phyloP scores from a whole-genome alignment of 2,329 filamentous ascomycete species.

The Fusarium redolens region DNA sequence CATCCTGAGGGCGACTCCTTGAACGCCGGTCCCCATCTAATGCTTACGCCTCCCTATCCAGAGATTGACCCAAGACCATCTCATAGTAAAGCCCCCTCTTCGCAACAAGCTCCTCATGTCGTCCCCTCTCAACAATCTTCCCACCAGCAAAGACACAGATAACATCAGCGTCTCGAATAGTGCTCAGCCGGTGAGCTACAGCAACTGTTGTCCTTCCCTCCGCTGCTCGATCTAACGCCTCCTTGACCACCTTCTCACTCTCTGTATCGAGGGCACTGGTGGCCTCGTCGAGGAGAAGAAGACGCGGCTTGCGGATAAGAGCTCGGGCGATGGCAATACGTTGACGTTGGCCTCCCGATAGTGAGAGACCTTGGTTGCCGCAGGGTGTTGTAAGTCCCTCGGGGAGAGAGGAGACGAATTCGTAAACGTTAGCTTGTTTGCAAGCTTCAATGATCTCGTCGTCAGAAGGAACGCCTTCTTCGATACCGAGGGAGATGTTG shows the following conservation, averaged over 20 bases:
- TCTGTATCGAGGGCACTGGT: slow-evolving; percentile 73
- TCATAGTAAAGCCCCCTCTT: slow-evolving; percentile 62
- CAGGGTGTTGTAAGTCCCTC: slow-evolving; percentile 72
- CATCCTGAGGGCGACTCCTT: neutral
- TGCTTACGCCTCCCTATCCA: slow-evolving; percentile 50
- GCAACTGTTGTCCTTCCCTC: slow-evolving; percentile 66
- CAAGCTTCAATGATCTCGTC: slow-evolving; percentile 62
- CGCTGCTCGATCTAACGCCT: slow-evolving; percentile 63
- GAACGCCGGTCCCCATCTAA: neutral
- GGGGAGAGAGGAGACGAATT: slow-evolving; percentile 66
- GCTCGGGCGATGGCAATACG: slow-evolving; percentile 78
- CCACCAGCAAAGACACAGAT: slow-evolving; percentile 69
- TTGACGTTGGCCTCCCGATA: slow-evolving; percentile 80
- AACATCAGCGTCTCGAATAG: slow-evolving; percentile 67
- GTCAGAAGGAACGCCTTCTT: slow-evolving; percentile 46
- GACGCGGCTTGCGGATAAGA: slow-evolving; percentile 72
- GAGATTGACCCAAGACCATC: slow-evolving; percentile 61
- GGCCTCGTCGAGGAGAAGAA: slow-evolving; percentile 80
- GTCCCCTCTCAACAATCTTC: slow-evolving; percentile 67
- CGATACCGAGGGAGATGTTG: slow-evolving; percentile 64
- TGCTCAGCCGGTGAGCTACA: slow-evolving; percentile 71
- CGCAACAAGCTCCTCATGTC: slow-evolving; percentile 67
- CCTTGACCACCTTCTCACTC: slow-evolving; percentile 73
- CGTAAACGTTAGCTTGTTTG: slow-evolving; percentile 64
- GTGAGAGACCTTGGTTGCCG: slow-evolving; percentile 73